Evolutionary conservation across 164 flowering plant species (phyloP), one percentile per base, ranked within the genome.

Genomic region (Berberis thunbergii): DNA sequence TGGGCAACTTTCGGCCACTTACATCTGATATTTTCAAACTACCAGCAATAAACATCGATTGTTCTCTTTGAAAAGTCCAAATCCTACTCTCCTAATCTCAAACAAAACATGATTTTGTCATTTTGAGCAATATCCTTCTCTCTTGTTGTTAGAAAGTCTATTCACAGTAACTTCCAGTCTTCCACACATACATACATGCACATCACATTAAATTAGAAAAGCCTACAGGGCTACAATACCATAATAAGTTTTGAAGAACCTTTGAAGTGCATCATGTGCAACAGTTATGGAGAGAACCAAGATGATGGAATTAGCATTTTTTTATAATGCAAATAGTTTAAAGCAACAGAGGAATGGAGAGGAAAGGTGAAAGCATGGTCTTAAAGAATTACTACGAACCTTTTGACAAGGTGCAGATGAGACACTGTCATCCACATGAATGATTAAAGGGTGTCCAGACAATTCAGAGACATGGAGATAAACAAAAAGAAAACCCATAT

Each of bases 341-440:
- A 46, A 38, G 43, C 46, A 56, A 7, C 39, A 45, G 42, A 57
- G n/a, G 7, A 26, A 42, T 4, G 41, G 40, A 40, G 11, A 40
- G 49, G 45, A 67, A 44, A 43, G 52, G 26, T 43, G 1, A 57
- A 68, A 49, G 57, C 49, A 54, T 13, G 53, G 41, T 59, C 72
- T 45, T 40, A 57, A 61, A 66, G 63, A 65, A 65, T 49, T 49
- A 44, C 45, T 42, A 6, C n/a, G 55, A 62, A 7, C 43, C 45
- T 68, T 54, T 64, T 42, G 61, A 65, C 54, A 44, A 63, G 43
- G 40, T 46, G 54, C 50, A 68, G 8, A 40, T 40, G 54, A 11
- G 49, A 54, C 41, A 60, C 53, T 44, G 61, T 64, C 69, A 49
- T 58, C 62, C 70, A 64, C 66, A 56, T 57, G 62, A 67, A 70